phyloP scores from a whole-genome alignment of 2,329 filamentous ascomycete genomes.

The Diaporthe vaccinii region DNA sequence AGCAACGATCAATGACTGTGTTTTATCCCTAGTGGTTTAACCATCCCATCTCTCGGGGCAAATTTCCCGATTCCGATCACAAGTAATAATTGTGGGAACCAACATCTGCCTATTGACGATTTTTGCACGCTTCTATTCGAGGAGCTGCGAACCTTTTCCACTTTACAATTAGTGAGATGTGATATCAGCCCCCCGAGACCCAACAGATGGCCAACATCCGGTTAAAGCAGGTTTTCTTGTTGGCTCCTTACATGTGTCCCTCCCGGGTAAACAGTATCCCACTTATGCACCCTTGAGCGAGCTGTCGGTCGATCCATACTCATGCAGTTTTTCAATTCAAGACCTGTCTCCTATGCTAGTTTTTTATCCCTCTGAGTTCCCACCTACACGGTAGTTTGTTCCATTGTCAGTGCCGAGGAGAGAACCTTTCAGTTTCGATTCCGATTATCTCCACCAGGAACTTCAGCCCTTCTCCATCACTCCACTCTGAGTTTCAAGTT shows the following conservation, averaged over 20 bases:
- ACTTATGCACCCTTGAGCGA: not conserved
- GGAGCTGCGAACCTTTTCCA: not conserved
- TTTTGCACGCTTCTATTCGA: not conserved
- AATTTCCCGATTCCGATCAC: not conserved
- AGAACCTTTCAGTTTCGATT: not conserved
- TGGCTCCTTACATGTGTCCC: not conserved
- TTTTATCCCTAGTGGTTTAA: not conserved
- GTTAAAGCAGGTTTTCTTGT: not conserved
- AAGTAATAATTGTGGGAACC: constrained; percentile 8
- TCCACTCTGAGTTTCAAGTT: no score
- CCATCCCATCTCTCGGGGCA: not conserved
- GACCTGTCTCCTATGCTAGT: not conserved
- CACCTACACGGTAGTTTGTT: not conserved
- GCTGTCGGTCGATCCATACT: not conserved
- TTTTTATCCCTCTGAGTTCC: not conserved
- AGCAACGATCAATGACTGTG: not conserved
- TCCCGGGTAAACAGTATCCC: no score
- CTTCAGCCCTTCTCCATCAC: not conserved
- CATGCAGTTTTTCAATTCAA: not conserved
- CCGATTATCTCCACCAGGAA: not conserved
- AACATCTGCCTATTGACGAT: not conserved
- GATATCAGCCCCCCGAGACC: not conserved
- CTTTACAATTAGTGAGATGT: not conserved
- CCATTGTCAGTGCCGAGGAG: not conserved
- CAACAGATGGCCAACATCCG: not conserved